Evolutionary conservation across 345 rosid species (phyloP).

Genomic region (Angophora floribunda): DNA sequence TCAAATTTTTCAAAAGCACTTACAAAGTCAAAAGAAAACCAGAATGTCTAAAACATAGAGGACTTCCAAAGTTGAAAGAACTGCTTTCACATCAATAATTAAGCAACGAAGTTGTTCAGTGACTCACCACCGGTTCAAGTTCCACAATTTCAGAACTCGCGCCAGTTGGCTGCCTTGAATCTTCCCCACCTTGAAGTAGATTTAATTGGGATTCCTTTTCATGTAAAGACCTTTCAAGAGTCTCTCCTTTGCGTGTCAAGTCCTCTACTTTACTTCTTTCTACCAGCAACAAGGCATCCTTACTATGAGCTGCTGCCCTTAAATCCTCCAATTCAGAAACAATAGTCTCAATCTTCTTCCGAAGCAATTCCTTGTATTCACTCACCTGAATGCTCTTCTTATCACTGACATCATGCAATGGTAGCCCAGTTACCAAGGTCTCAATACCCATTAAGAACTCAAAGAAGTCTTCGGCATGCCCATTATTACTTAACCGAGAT

Average conservation of each 20-base stretch:
- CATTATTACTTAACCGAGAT: constrained; percentile 51
- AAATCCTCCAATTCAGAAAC: constrained; percentile 51
- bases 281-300: constrained; percentile 49
- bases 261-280: constrained; percentile 72
- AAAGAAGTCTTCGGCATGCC: constrained; percentile 43
- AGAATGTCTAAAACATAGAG: not conserved
- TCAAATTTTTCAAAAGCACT: not conserved
- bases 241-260: constrained; percentile 48
- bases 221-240: constrained; percentile 49
- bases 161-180: constrained; percentile 20
- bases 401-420: constrained; percentile 29
- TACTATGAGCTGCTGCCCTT: constrained; percentile 41
- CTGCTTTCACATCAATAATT: not conserved
- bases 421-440: constrained; percentile 30
- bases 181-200: constrained; percentile 37
- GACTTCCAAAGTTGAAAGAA: not conserved
- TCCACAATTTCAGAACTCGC: constrained; percentile 57
- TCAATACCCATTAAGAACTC: constrained; percentile 60
- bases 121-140: constrained; percentile 90
- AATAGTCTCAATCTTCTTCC: constrained; percentile 41
- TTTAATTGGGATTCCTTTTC: constrained; percentile 59
- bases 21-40: not conserved
- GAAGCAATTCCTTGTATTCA: constrained; percentile 55
- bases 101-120: not conserved
- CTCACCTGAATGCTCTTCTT: constrained; percentile 13